Evolutionary conservation across 495 filamentous ascomycete genomes (phyloP), one percentile per base, ranked within the genome.

Genomic region (Neurospora pannonica): DNA sequence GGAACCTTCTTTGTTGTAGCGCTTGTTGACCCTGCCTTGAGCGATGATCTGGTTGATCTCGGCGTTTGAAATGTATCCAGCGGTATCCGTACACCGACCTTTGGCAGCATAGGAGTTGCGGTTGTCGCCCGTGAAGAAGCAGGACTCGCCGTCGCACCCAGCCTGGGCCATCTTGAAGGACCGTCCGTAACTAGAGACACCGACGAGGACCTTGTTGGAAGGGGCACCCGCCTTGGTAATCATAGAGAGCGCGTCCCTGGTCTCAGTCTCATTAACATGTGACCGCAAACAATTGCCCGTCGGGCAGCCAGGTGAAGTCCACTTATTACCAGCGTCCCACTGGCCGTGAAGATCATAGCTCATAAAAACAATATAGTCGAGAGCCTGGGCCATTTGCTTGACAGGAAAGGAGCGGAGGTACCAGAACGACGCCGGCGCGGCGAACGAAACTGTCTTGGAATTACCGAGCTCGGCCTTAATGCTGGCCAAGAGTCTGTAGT

Each of bases 141-240:
- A 80, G 7, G 15, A 28, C n/a, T 71, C 67, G 0, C 62, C 74
- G 13, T 10, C 34, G 42, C 78, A 80, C 19, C 62, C 46, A 1
- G 43, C 11, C 0, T 74, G 0, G 2, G 60, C 67, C 75, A 80
- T 86, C 7, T 71, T 19, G 78, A 85, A 85, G 4, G 76, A 78
- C 2, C 84, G 79, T 0, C 84, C 82, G 72, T 86, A 87, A 70
- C 79, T 82, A 19, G 80, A 19, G 4, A 82, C 75, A 11, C 85
- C 83, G 21, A 85, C 81, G 2, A 83, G 9, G 34, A 88, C 70
- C 74, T 83, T 85, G 46, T 79, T 81, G 0, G 77, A 46, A 0
- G 81, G 82, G 1, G 86, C 84, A 19, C 86, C 85, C 0, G 85
- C 85, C 73, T 88, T 88, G 42, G 87, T 87, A 19, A 88, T 71